These are phyloP conservation scores for Cladosporium sp. DNA, from an alignment of 2,329 filamentous ascomycete species.

Conservation along the genomic window DNA sequence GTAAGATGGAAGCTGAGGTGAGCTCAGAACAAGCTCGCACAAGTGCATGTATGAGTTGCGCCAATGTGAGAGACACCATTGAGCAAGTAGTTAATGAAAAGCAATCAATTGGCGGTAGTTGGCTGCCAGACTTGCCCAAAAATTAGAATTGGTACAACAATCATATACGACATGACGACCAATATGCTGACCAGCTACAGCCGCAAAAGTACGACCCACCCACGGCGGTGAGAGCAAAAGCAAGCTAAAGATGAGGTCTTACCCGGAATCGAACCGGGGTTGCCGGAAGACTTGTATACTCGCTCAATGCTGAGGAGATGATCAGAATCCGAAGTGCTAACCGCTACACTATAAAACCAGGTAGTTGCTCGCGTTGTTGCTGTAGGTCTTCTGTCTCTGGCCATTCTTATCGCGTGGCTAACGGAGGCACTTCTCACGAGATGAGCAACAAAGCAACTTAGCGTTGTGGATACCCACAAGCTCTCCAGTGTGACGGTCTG, in stretches of 20 bases:
- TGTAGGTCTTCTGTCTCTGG: too few relatives aligned
- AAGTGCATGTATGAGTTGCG: too few relatives aligned
- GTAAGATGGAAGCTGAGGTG: too few relatives aligned
- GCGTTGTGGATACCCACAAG: neutral
- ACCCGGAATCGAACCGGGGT: slow-evolving; percentile 12
- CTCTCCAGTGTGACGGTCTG: neutral
- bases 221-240: neutral
- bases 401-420: too few relatives aligned
- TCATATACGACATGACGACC: too few relatives aligned
- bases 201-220: neutral
- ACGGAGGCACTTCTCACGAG: neutral
- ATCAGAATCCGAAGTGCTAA: neutral
- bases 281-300: neutral
- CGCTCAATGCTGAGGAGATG: too few relatives aligned
- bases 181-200: too few relatives aligned
- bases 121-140: neutral
- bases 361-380: neutral
- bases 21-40: too few relatives aligned
- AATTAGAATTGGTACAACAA: too few relatives aligned
- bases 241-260: neutral
- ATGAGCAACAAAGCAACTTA: neutral
- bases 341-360: neutral
- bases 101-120: neutral
- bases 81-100: neutral
- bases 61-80: too few relatives aligned